phyloP scores from a whole-genome alignment of 371 early-diverging fungal genomes.

The Apophysomyces sp. region DNA sequence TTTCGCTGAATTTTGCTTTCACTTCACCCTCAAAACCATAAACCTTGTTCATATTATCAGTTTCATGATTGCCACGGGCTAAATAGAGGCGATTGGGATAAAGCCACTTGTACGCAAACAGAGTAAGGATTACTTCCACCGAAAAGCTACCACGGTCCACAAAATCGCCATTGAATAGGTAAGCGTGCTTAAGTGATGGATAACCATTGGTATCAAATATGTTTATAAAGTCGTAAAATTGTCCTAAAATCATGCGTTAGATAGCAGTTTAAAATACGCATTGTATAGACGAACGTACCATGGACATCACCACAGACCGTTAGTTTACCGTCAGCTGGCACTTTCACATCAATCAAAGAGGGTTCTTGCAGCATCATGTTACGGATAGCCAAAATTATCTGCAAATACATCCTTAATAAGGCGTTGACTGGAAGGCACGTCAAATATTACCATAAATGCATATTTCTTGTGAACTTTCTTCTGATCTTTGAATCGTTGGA shows the following conservation, averaged over 20 bases:
- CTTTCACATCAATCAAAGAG: conserved; percentile 81
- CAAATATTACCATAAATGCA: conserved; percentile 76
- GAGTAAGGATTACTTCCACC: conserved; percentile 92
- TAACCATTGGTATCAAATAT: conserved; percentile 91
- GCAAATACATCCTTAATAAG: neutral
- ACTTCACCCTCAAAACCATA: conserved; percentile 99
- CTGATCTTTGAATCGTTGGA: conserved; percentile 81
- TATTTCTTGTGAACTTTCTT: conserved; percentile 92
- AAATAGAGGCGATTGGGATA: conserved; percentile 88
- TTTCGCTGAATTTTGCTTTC: conserved; percentile 88
- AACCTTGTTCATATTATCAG: conserved; percentile 96
- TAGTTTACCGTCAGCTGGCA: conserved; percentile 72
- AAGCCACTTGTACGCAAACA: conserved; percentile 90
- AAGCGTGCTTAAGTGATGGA: conserved; percentile 81
- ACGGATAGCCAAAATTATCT: conserved; percentile 78
- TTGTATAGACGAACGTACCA: conserved; percentile 44
- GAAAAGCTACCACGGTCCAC: conserved; percentile 98
- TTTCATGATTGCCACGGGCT: conserved; percentile 99
- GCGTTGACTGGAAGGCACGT: neutral
- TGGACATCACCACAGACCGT: conserved; percentile 99
- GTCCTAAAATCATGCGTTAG: conserved; percentile 49
- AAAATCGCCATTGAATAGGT: conserved; percentile 98
- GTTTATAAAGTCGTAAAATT: conserved; percentile 96
- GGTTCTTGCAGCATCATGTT: conserved; percentile 70
- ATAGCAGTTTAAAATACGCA: neutral